These are phyloP conservation scores for Tripterygium wilfordii DNA, from an alignment of 177 flowering plant genomes.

Conservation along the genomic window DNA sequence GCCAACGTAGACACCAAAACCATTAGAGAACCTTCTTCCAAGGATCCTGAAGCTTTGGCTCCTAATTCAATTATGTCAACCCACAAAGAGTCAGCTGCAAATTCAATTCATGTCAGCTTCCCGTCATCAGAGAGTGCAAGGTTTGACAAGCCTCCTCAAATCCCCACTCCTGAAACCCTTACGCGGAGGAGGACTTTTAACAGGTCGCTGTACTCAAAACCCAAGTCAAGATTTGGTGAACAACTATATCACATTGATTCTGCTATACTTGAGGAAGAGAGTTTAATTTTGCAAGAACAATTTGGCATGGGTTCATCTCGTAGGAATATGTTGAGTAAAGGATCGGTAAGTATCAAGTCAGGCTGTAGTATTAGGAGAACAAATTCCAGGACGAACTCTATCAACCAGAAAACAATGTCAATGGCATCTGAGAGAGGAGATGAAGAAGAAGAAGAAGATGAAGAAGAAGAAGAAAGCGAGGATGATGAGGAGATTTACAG, in stretches of 20 bases:
- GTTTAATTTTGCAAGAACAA: conserved; percentile 13
- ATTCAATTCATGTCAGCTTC: conserved; percentile 13
- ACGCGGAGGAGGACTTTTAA: conserved; percentile 17
- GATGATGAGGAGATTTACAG: conserved; percentile 31
- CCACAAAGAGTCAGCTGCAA: background rate
- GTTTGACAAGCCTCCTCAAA: conserved; percentile 38
- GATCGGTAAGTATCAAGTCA: no score
- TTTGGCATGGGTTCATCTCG: conserved; percentile 11
- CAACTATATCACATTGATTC: conserved; percentile 24
- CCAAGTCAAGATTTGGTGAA: conserved; percentile 55
- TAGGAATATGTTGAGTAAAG: conserved; percentile 14
- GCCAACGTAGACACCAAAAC: conserved; percentile 6
- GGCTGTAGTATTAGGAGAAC: conserved; percentile 14
- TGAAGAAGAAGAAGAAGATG: no score
- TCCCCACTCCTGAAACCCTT: conserved; percentile 15
- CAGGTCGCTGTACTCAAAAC: conserved; percentile 37
- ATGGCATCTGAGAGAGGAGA: conserved; percentile 24
- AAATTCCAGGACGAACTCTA: conserved; percentile 13
- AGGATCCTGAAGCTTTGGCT: background rate
- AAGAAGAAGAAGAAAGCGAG: no score
- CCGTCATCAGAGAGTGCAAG: conserved; percentile 34
- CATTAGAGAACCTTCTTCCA: conserved; percentile 10
- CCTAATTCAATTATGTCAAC: conserved; percentile 1
- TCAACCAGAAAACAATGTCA: conserved; percentile 33
- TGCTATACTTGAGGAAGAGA: conserved; percentile 12